Conservation (phyloP, 768 basidiomycete genomes). For the Panellus pusillus region DNA sequence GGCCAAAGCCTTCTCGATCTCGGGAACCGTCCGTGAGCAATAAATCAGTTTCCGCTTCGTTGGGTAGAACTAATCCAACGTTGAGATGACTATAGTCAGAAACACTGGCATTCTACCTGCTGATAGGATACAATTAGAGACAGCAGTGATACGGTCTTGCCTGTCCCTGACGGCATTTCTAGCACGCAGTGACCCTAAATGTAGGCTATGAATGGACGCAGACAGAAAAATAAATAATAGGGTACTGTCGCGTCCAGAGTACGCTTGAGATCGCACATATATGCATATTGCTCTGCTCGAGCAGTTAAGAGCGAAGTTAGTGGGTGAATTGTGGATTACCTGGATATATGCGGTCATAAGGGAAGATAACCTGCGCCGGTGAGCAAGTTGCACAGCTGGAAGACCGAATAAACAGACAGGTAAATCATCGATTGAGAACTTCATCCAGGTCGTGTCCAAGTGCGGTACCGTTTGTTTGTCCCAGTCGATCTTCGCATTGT, state of each 20-base stretch:
- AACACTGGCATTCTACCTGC: conserved; percentile 53
- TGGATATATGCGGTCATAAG: conserved; percentile 94
- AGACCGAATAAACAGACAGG: conserved; percentile 49
- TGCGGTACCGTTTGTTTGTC: background rate
- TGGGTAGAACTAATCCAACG: conserved; percentile 73
- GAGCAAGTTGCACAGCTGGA: conserved; percentile 3
- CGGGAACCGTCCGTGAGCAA: conserved; percentile 98
- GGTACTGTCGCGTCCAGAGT: conserved; percentile 90
- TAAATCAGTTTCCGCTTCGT: conserved; percentile 94
- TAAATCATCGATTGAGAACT: conserved; percentile 79
- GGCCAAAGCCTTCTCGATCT: conserved; percentile 97
- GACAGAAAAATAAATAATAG: background rate
- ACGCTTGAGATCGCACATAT: conserved; percentile 98
- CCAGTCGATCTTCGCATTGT: background rate
- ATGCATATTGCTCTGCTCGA: conserved; percentile 89
- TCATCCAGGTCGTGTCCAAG: conserved; percentile 46
- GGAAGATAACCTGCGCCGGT: conserved; percentile 72
- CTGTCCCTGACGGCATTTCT: conserved; percentile 99
- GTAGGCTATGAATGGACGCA: conserved; percentile 1
- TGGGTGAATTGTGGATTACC: conserved; percentile 37
- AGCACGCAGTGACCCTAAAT: conserved; percentile 95
- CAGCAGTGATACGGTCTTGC: conserved; percentile 95
- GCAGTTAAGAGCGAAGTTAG: conserved; percentile 10
- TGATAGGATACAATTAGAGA: conserved; percentile 98
- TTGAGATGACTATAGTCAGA: conserved; percentile 4